A percentile compares a stretch with the other conserved stretches of the same genome.
phyloP scores from a whole-genome alignment of 176 grass and related monocot species.

The Aechmea fasciata region DNA sequence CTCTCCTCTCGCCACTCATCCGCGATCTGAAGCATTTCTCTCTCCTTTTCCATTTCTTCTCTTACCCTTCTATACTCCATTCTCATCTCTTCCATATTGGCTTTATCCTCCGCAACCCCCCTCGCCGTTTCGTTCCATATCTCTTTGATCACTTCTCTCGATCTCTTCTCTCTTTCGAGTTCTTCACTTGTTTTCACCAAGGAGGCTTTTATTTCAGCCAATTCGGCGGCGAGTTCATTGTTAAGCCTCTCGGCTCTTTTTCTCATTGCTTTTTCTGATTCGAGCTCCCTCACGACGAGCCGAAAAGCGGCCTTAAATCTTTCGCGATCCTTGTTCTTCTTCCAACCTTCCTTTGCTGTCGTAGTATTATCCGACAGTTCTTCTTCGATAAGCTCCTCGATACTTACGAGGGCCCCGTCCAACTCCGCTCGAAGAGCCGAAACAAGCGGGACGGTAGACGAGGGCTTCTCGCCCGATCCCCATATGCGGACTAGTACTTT shows the following conservation, averaged over 20 bases:
- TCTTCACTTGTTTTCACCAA: constrained; percentile 32
- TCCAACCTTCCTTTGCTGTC: constrained; percentile 44
- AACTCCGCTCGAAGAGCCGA: constrained; percentile 56
- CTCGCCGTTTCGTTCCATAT: constrained; percentile 50
- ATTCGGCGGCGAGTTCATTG: constrained; percentile 40
- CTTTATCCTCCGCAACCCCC: constrained; percentile 34
- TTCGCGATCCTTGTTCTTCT: constrained; percentile 39
- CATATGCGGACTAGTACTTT: constrained; percentile 36
- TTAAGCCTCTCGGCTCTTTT: constrained; percentile 42
- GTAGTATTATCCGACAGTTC: neutral
- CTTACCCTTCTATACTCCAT: constrained; percentile 30
- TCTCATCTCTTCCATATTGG: constrained; percentile 45
- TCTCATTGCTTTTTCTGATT: constrained; percentile 45
- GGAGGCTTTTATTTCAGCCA: constrained; percentile 32
- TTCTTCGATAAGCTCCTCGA: constrained; percentile 26
- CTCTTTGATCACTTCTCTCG: constrained; percentile 50
- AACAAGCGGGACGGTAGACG: constrained; percentile 42
- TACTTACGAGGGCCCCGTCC: constrained; percentile 25
- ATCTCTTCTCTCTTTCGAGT: constrained; percentile 44
- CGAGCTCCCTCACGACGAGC: constrained; percentile 31
- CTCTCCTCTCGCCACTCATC: constrained; percentile 82
- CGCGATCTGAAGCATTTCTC: constrained; percentile 69
- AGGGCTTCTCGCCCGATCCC: constrained; percentile 22
- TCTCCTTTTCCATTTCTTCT: constrained; percentile 58
- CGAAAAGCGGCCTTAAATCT: constrained; percentile 34